Percentiles rank a stretch among this genome's conserved stretches.
phyloP scores from a whole-genome alignment of 306 rosid genomes.

The Cucurbita argyrosperma region DNA sequence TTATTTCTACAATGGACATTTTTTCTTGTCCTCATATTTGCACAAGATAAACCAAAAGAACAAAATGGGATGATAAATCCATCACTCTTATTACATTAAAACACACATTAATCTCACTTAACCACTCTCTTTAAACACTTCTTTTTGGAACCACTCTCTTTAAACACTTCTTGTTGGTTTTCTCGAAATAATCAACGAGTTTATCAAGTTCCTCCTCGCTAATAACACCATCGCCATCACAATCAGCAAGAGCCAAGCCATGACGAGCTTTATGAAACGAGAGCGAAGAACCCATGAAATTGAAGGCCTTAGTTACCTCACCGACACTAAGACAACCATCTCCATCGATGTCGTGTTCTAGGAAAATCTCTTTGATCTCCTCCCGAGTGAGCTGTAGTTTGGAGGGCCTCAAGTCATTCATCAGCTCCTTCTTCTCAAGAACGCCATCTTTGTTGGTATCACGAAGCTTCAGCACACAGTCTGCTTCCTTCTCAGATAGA shows the following conservation, averaged over 20 bases:
- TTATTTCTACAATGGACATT: too few relatives aligned
- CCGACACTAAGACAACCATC: background rate
- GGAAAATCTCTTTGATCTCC: background rate
- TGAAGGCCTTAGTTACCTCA: background rate
- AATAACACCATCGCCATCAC: background rate
- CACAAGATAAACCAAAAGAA: too few relatives aligned
- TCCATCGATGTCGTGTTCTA: background rate
- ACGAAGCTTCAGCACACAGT: background rate
- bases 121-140: background rate
- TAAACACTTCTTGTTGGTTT: background rate
- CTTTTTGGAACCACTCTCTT: background rate
- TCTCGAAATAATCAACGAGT: background rate
- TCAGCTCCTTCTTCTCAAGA: background rate
- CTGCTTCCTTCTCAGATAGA: background rate
- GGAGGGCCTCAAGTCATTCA: background rate
- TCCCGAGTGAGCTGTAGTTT: background rate
- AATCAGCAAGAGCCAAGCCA: background rate
- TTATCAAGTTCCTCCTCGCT: background rate
- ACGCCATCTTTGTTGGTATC: background rate
- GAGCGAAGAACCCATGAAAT: background rate
- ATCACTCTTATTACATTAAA: background rate
- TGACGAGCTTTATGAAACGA: background rate
- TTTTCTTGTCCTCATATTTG: background rate
- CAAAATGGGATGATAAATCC: background rate
- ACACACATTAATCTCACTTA: background rate